Percentiles rank a stretch among this genome's conserved stretches.
phyloP scores from a whole-genome alignment of 164 flowering plant species.

The Berberis vulgaris region DNA sequence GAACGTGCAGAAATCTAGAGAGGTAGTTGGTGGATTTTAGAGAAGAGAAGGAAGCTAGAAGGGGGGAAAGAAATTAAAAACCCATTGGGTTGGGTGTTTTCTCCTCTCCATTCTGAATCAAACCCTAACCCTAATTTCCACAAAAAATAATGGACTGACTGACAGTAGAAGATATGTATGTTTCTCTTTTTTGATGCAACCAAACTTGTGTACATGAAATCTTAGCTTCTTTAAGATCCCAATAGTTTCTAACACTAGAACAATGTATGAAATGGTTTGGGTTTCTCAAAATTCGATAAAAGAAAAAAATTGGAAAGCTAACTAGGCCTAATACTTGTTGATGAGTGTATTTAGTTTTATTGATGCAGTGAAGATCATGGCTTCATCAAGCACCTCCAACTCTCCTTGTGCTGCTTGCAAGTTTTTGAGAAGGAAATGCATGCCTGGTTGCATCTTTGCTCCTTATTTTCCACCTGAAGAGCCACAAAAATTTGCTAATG shows the following conservation, averaged over 20 bases:
- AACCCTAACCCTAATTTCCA: slow-evolving; percentile 11
- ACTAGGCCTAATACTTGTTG: background rate
- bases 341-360: background rate
- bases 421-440: slow-evolving; percentile 65
- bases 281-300: background rate
- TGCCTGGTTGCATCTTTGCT: slow-evolving; percentile 66
- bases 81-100: background rate
- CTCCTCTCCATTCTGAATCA: background rate
- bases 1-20: background rate
- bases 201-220: no score
- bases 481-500: slow-evolving; percentile 65
- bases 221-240: no score
- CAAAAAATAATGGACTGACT: background rate
- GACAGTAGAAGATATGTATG: no score
- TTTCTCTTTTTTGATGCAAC: background rate
- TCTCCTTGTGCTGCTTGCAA: slow-evolving; percentile 90
- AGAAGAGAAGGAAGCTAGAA: background rate
- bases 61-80: background rate
- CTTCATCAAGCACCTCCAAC: slow-evolving; percentile 54
- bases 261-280: no score
- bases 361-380: slow-evolving; percentile 21
- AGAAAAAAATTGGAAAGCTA: slow-evolving; percentile 1
- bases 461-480: slow-evolving; percentile 75
- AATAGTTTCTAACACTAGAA: no score
- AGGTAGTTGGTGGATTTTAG: background rate